A percentile compares a stretch with the other conserved stretches of the same genome.
Conservation (phyloP, 768 basidiomycete species). For the Brasilioporus rufonigricans region DNA sequence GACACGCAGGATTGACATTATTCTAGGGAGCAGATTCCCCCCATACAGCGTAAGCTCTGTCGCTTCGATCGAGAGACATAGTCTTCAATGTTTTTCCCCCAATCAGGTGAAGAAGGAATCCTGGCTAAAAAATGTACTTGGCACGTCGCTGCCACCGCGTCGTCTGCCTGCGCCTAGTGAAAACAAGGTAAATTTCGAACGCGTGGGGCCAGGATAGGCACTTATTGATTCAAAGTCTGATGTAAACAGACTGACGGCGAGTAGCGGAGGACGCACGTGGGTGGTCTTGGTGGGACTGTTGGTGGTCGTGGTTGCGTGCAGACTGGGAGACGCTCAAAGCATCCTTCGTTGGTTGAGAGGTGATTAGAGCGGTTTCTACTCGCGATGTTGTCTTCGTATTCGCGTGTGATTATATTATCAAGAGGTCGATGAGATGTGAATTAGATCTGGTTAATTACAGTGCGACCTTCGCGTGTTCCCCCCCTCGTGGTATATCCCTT, state of each 20-base stretch:
- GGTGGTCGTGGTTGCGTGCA: constrained; percentile 5
- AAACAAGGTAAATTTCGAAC: constrained; percentile 6
- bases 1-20: constrained; percentile 20
- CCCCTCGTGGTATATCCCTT: neutral
- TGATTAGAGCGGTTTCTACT: neutral
- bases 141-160: constrained; percentile 23
- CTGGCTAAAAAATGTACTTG: constrained; percentile 16
- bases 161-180: constrained; percentile 7
- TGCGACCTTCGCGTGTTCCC: too few relatives aligned
- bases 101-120: constrained; percentile 27
- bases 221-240: constrained; percentile 16
- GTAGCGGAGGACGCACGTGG: constrained; percentile 1
- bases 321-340: neutral
- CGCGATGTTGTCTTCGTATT: neutral
- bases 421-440: too few relatives aligned
- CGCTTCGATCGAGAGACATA: neutral
- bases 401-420: too few relatives aligned
- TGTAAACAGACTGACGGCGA: neutral
- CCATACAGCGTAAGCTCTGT: constrained; percentile 25
- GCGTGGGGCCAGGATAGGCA: too few relatives aligned
- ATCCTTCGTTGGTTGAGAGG: constrained; percentile 1
- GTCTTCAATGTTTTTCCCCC: neutral
- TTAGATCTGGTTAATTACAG: too few relatives aligned
- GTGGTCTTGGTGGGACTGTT: constrained; percentile 4
- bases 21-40: constrained; percentile 29